phyloP scores from a whole-genome alignment of 2,329 filamentous ascomycete species.

The Onygena corvina region DNA sequence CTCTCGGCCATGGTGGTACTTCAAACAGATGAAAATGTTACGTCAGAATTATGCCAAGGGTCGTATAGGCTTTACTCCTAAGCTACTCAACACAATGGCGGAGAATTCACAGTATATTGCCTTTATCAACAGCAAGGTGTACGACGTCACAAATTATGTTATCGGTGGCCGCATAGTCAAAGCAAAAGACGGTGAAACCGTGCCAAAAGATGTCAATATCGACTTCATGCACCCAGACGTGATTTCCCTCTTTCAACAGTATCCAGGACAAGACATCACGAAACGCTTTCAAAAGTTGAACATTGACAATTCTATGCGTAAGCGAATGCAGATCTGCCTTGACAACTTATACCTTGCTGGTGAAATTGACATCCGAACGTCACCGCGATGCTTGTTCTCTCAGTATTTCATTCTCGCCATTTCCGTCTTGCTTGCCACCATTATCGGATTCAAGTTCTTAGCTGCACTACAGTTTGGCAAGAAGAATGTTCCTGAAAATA shows the following conservation, averaged over 20 bases:
- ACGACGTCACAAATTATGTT: conserved; percentile 79
- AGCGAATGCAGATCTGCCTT: conserved; percentile 67
- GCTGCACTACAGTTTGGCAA: conserved; percentile 86
- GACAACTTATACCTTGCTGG: conserved; percentile 93
- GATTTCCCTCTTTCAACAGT: conserved; percentile 61
- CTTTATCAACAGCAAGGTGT: conserved; percentile 67
- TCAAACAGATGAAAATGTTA: conserved; percentile 70
- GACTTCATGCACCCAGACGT: conserved; percentile 74
- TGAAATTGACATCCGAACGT: conserved; percentile 82
- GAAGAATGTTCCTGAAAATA: conserved; percentile 85
- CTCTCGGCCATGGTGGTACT: conserved; percentile 80
- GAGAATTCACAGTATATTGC: conserved; percentile 57
- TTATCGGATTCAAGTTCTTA: conserved; percentile 93
- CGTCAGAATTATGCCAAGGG: conserved; percentile 74
- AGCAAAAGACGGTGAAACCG: conserved; percentile 42
- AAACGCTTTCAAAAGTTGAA: conserved; percentile 65
- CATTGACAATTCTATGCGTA: conserved; percentile 39
- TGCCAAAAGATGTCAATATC: conserved; percentile 42
- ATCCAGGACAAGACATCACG: conserved; percentile 66
- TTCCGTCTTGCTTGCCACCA: conserved; percentile 62
- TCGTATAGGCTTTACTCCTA: conserved; percentile 65
- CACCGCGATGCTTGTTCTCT: conserved; percentile 70
- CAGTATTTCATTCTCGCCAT: conserved; percentile 81
- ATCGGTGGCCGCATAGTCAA: conserved; percentile 57
- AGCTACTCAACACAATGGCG: conserved; percentile 55